These are phyloP conservation scores for Hemerocallis citrina DNA, from an alignment of 106 monocot genomes.

Conservation along the genomic window DNA sequence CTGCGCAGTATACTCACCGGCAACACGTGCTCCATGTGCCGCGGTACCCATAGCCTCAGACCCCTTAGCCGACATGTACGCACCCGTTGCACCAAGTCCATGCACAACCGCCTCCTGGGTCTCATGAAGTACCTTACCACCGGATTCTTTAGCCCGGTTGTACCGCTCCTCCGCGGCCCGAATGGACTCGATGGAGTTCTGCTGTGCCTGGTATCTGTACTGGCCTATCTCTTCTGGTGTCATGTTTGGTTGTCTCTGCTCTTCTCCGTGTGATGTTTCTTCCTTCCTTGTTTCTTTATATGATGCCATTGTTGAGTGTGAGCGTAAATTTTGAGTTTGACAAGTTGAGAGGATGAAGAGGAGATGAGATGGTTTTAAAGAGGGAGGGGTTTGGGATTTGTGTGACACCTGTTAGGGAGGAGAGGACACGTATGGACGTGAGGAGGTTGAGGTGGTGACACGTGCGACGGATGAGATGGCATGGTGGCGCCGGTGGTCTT, in stretches of 20 bases:
- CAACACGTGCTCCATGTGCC: background rate
- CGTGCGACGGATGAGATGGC: background rate
- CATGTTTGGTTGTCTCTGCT: conserved; percentile 6
- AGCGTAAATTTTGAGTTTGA: background rate
- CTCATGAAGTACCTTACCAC: conserved; percentile 18
- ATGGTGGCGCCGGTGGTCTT: too few relatives aligned
- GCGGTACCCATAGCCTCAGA: conserved; percentile 11
- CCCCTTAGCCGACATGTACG: conserved; percentile 20
- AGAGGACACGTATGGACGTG: background rate
- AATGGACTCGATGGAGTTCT: conserved; percentile 60
- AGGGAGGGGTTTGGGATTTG: background rate
- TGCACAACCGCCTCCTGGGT: conserved; percentile 36
- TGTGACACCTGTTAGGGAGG: background rate
- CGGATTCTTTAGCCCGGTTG: conserved; percentile 42
- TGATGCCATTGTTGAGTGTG: conserved; percentile 37
- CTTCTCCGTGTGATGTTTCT: background rate
- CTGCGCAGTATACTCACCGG: conserved; percentile 11
- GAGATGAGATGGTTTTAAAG: background rate
- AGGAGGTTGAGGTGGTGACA: background rate
- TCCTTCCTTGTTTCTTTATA: conserved; percentile 13
- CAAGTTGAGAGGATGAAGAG: background rate
- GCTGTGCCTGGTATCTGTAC: conserved; percentile 47
- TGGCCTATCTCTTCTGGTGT: conserved; percentile 38
- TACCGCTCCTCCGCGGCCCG: conserved; percentile 59
- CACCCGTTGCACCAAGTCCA: conserved; percentile 17